Base-by-base conservation (phyloP, 306 rosid genomes). In the Morella rubra region DNA sequence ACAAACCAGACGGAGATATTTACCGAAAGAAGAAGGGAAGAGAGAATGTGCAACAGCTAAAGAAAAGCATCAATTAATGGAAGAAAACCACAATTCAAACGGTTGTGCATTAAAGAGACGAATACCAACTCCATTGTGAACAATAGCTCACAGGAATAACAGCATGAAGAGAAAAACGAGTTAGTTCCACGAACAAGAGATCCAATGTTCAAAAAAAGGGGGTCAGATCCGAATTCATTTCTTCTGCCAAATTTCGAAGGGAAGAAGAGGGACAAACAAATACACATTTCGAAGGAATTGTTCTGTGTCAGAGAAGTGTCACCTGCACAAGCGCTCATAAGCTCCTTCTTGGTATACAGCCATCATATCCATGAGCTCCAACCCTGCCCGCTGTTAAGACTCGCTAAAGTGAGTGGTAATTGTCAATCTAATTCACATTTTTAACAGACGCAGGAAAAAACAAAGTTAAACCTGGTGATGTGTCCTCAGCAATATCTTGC, bases 291-390 rank as follows among this genome's bases (percentile, higher is more conserved):
- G 37, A 32, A 22, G 9, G 16, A 32, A 18, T 52, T 53, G 15
- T 54, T 67, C 40, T 19, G 67, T 69, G 18, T 7, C 18, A 67
- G 7, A 55, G 69, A 75, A 72, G 72, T 65, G 61, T 73, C 81
- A 90, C 98, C 97, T 94, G 96, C 98, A 94, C 73, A 95, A 90
- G 66, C 97, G 97, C 85, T 90, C 99, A 85, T 92, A 95, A 47
- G 99, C 97, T 82, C 96, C 99, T 79, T 95, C 99, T 87, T 95
- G 99, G 81, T 95, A 89, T 72, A 92, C 97, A 15, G 97, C 96
- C 97, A 95, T 95, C 97, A 90, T 89, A 82, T 95, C 99, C 97
- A 92, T 95, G 75, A 95, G 93, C 87, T 95, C 97, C 77, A 95
- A 83, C 71, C 97, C 97, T 51, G 99, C 99, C 73, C 97, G 99